These are phyloP conservation scores for Aspergillus unguis DNA, from an alignment of 2,329 filamentous ascomycete species.

Conservation along the genomic window DNA sequence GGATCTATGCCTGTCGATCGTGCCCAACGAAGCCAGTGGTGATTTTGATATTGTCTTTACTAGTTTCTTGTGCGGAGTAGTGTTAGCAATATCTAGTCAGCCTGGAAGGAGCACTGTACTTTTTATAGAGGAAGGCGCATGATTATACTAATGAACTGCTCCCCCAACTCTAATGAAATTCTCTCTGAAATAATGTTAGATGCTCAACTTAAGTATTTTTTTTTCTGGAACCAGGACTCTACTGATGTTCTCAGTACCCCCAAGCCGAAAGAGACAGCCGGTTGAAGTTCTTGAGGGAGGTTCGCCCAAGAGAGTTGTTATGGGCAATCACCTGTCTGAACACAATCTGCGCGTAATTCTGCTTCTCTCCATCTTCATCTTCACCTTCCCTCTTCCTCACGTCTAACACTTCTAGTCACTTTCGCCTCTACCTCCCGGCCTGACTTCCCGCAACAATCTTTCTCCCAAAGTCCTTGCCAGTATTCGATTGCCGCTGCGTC, in stretches of 20 bases:
- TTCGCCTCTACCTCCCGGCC: neutral
- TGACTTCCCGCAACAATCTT: neutral
- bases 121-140: too few species aligned
- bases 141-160: too few species aligned
- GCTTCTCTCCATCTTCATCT: too few species aligned
- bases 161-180: too few species aligned
- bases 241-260: too few species aligned
- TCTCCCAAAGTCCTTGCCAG: neutral
- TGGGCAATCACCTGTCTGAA: neutral
- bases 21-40: conserved; percentile 16
- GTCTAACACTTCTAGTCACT: neutral
- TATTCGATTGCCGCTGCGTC: neutral
- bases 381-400: neutral
- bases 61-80: too few species aligned
- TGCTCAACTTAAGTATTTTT: too few species aligned
- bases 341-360: neutral
- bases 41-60: neutral
- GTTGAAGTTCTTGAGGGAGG: neutral
- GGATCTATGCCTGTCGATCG: conserved; percentile 12
- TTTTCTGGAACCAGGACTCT: too few species aligned
- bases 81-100: too few species aligned
- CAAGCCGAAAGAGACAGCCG: neutral
- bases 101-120: too few species aligned
- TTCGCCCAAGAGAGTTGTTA: neutral
- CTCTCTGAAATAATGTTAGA: too few species aligned